These are phyloP conservation scores for Marchantia paleacea DNA, from an alignment of 225 moss, liverwort and hornwort genomes.

Conservation along the genomic window DNA sequence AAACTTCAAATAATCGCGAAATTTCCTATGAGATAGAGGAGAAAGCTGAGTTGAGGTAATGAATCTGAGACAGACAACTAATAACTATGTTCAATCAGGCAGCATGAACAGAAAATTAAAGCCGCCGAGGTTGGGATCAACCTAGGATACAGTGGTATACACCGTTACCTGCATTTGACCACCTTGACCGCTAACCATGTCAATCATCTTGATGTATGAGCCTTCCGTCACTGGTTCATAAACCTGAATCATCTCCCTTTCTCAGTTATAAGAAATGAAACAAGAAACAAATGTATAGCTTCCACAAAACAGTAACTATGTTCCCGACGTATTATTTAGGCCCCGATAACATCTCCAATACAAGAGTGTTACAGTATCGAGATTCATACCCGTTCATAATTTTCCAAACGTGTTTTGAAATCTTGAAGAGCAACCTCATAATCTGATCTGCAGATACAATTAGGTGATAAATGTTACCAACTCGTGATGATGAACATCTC, in stretches of 20 bases:
- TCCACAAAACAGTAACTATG: background rate
- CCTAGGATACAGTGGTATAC: too few relatives aligned
- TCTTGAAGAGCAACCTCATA: constrained; percentile 78
- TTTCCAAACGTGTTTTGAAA: constrained; percentile 79
- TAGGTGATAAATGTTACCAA: background rate
- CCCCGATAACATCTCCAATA: background rate
- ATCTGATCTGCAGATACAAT: constrained; percentile 57
- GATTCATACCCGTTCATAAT: constrained; percentile 79
- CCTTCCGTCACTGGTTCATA: constrained; percentile 98
- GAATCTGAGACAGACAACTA: too few relatives aligned
- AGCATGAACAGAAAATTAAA: too few relatives aligned
- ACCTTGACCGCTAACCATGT: constrained; percentile 80
- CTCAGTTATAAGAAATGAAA: background rate
- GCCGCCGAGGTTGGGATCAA: too few relatives aligned
- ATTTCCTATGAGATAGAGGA: background rate
- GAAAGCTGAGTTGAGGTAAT: background rate
- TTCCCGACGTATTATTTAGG: too few relatives aligned
- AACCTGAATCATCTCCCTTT: constrained; percentile 51
- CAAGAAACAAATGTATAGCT: background rate
- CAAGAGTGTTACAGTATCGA: background rate
- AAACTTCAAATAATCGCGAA: background rate
- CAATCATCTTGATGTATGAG: constrained; percentile 99
- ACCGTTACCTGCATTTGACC: constrained; percentile 78
- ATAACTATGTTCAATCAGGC: too few relatives aligned
- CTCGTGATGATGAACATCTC: too few relatives aligned